A percentile compares a stretch with the other conserved stretches of the same genome.
phyloP scores from a whole-genome alignment of 2,329 filamentous ascomycete genomes.

The Colletotrichum sp. region DNA sequence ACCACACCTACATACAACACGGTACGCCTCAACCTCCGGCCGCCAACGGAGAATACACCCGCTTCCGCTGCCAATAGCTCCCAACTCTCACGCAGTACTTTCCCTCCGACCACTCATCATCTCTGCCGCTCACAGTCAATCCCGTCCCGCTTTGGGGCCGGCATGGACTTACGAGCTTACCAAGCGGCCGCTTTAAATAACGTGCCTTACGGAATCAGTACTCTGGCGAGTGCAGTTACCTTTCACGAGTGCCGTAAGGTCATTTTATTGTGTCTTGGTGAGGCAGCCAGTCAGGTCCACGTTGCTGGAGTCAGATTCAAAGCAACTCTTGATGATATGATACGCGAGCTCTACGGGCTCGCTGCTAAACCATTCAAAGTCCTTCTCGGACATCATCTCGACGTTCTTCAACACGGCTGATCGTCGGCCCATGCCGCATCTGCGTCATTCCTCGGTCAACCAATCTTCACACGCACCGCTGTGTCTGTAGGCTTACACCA shows the following conservation, averaged over 20 bases:
- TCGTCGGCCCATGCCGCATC: neutral
- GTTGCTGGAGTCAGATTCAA: neutral
- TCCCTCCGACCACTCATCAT: neutral
- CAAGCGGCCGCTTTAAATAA: conserved; percentile 2
- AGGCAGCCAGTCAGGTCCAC: neutral
- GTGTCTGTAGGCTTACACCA: neutral
- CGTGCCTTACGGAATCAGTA: neutral
- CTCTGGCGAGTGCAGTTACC: neutral
- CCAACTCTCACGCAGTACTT: neutral
- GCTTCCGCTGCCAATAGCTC: neutral
- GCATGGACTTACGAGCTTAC: neutral
- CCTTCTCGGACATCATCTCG: neutral
- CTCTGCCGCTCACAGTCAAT: neutral
- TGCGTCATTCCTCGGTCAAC: neutral
- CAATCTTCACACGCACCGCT: neutral
- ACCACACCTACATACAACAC: neutral
- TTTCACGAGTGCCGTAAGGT: neutral
- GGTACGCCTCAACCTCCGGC: neutral
- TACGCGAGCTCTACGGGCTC: neutral
- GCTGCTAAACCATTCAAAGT: neutral
- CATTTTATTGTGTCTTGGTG: neutral
- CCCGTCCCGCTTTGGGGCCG: neutral
- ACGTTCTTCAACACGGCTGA: neutral
- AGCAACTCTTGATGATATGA: neutral
- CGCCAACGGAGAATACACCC: neutral